Conservation (phyloP, 169 alveolate genomes). For the Cyclospora cayetanensis region DNA sequence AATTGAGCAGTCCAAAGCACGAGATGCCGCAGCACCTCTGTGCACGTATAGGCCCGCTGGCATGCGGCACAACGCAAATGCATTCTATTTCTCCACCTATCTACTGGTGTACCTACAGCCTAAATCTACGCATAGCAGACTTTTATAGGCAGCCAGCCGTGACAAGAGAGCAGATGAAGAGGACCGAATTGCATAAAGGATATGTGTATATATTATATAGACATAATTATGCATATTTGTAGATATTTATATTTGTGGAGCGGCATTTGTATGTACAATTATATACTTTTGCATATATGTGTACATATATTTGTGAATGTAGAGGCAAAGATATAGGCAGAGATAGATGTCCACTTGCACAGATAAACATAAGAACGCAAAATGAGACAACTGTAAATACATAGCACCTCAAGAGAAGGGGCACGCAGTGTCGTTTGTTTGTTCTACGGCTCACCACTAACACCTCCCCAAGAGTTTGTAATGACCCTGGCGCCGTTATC, state of each 20-base stretch:
- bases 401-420: no score
- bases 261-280: no score
- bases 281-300: neutral
- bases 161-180: neutral
- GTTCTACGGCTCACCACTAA: constrained; percentile 23
- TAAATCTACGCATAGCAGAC: no score
- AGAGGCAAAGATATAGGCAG: neutral
- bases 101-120: no score
- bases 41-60: no score
- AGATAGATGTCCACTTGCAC: neutral
- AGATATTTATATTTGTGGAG: neutral
- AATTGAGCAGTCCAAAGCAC: no score
- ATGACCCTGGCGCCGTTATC: constrained; percentile 78
- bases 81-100: no score
- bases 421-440: no score
- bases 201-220: neutral
- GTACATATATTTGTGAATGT: neutral
- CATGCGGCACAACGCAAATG: no score
- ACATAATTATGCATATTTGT: neutral
- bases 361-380: neutral
- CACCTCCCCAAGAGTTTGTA: constrained; percentile 82
- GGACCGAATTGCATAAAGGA: neutral
- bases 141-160: no score
- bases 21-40: no score
- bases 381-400: no score